Evolutionary conservation across 768 basidiomycete species (phyloP).

Genomic region (Collybia mongolica): DNA sequence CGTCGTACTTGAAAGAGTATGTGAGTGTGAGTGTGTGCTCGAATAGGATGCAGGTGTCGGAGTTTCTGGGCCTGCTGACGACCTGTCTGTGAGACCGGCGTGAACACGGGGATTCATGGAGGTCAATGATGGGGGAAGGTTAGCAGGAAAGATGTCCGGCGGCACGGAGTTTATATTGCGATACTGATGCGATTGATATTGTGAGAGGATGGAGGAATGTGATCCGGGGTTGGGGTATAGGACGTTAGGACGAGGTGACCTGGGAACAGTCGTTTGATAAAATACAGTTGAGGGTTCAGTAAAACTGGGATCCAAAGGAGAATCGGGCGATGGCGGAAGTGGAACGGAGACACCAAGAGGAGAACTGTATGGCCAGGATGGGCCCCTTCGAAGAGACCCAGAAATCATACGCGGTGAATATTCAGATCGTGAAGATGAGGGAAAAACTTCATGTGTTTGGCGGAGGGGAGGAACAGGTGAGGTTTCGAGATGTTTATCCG

Average conservation of each 20-base stretch:
- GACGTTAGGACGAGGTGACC: constrained; percentile 43
- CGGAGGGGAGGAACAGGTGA: constrained; percentile 16
- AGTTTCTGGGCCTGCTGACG: constrained; percentile 36
- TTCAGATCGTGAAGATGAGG: constrained; percentile 34
- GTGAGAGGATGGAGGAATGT: constrained; percentile 39
- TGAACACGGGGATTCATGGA: constrained; percentile 32
- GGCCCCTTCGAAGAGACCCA: constrained; percentile 38
- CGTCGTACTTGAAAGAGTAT: constrained; percentile 49
- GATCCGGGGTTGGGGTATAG: constrained; percentile 46
- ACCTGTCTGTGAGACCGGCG: constrained; percentile 16
- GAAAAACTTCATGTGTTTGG: constrained; percentile 13
- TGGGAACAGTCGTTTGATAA: constrained; percentile 58
- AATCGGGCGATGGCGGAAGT: constrained; percentile 49
- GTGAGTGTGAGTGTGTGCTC: constrained; percentile 37
- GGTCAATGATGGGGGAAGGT: constrained; percentile 37
- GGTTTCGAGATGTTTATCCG: constrained; percentile 14
- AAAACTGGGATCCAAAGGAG: constrained; percentile 27
- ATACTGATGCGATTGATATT: constrained; percentile 36
- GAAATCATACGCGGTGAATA: constrained; percentile 41
- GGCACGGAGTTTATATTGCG: constrained; percentile 23
- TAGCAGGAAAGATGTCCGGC: constrained; percentile 41
- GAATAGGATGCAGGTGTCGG: constrained; percentile 37
- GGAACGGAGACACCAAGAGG: constrained; percentile 35
- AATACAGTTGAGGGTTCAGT: constrained; percentile 58
- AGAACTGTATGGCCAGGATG: constrained; percentile 36